Base-by-base conservation (phyloP, 139 green algal species). In the Chlorella sp. region DNA sequence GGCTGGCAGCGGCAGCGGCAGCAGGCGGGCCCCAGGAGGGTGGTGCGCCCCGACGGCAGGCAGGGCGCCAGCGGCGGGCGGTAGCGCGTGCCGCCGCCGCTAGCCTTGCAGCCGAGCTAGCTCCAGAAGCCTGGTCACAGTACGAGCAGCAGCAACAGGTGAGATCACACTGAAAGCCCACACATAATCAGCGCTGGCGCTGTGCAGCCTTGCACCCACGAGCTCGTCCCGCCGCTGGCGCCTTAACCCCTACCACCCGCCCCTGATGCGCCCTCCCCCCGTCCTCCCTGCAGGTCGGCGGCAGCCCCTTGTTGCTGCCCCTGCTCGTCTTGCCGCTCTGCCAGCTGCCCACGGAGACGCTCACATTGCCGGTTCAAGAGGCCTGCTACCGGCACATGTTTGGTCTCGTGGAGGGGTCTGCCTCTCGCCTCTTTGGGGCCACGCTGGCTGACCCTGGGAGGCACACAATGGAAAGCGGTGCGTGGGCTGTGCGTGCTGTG, bases 341-440 rank as follows among this genome's bases (percentile, higher is more conserved):
- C 77, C 21, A 60, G 39, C 77, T 83, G 37, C 77, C 77, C 77
- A 83, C 77, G 19, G 77, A 83, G 22, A 83, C 77, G 37, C 77
- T 83, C 19, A 83, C 77, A 9, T 21, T 83, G 37, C 77, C 77
- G 77, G 77, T 83, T 22, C 77, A 83, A 28, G 64, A 81, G n/a
- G 34, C 37, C 18, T 42, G 34, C 75, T 81, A 81, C 36, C 75
- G 36, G 5, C 34, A 22, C 18, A 81, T 81, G 75, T 81, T 81
- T 18, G 14, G n/a, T 14, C 75, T 81, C 18, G 75, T 81, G 36
- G 75, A 81, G 19, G n/a, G 75, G n/a, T 81, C 75, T 15, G 75
- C 75, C 16, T 53, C 34, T 1, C 75, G 75, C 75, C 36, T 81
- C 34, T 81, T 81, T 53, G 75, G 75, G 19, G 75, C 37, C 1